phyloP scores from a whole-genome alignment of 2,329 filamentous ascomycete species.

The Cordyceps cicadae region DNA sequence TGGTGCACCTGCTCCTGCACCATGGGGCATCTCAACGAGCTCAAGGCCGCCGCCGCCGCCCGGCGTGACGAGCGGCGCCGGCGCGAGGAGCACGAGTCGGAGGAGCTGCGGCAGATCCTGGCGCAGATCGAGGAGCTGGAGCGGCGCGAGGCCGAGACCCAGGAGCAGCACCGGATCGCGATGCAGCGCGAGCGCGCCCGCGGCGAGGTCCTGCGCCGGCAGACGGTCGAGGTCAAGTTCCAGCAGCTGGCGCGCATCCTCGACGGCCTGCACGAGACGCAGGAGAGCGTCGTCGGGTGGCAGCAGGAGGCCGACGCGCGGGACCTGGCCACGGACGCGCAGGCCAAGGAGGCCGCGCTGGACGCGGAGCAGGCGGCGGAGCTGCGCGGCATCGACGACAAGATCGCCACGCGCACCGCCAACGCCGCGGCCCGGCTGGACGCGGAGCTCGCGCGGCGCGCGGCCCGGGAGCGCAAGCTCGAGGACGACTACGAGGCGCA shows the following conservation, averaged over 20 bases:
- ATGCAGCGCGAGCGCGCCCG: slow-evolving; percentile 31
- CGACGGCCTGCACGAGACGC: slow-evolving; percentile 32
- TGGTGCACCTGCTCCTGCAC: slow-evolving; percentile 69
- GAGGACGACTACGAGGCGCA: too few relatives aligned
- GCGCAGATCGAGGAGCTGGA: slow-evolving; percentile 41
- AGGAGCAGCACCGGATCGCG: slow-evolving; percentile 31
- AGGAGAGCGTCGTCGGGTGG: slow-evolving; percentile 29
- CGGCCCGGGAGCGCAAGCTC: slow-evolving; percentile 32
- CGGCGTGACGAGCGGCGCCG: slow-evolving; percentile 27
- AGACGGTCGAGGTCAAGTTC: slow-evolving; percentile 32
- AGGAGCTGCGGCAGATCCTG: slow-evolving; percentile 32
- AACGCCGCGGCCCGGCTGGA: slow-evolving; percentile 28
- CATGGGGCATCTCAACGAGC: slow-evolving; percentile 32
- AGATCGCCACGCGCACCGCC: slow-evolving; percentile 22
- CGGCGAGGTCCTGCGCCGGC: slow-evolving; percentile 33
- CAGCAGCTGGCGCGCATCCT: slow-evolving; percentile 28
- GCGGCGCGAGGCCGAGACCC: slow-evolving; percentile 35
- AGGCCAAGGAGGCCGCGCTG: slow-evolving; percentile 22
- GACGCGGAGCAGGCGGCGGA: slow-evolving; percentile 26
- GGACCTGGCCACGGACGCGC: slow-evolving; percentile 19
- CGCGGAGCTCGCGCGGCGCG: slow-evolving; percentile 33
- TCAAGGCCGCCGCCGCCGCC: slow-evolving; percentile 30
- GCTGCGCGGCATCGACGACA: slow-evolving; percentile 20
- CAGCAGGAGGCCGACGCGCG: slow-evolving; percentile 30
- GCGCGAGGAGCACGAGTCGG: slow-evolving; percentile 27